phyloP scores from a whole-genome alignment of 768 basidiomycete species.

The Suillus clintonianus region DNA sequence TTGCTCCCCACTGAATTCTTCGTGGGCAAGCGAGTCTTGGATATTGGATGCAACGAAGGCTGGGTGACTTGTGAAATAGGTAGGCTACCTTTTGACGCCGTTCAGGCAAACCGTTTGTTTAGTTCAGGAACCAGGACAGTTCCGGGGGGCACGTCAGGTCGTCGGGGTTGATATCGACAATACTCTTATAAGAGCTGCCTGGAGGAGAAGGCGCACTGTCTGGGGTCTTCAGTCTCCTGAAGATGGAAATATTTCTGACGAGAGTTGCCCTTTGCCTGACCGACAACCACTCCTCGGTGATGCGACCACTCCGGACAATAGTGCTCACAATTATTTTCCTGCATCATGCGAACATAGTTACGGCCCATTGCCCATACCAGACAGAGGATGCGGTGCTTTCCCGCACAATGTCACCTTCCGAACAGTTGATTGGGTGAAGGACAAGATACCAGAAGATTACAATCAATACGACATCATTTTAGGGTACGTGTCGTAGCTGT shows the following conservation, averaged over 20 bases:
- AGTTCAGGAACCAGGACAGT: slow-evolving; percentile 52
- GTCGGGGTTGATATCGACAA: slow-evolving; percentile 87
- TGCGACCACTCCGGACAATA: slow-evolving; percentile 1
- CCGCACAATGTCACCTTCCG: slow-evolving; percentile 81
- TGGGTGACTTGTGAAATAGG: slow-evolving; percentile 88
- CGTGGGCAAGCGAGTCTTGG: slow-evolving; percentile 60
- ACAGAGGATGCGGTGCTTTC: slow-evolving; percentile 44
- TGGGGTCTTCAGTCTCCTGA: slow-evolving; percentile 65
- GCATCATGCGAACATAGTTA: slow-evolving; percentile 74
- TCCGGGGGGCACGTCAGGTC: slow-evolving; percentile 61
- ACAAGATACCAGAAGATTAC: slow-evolving; percentile 54
- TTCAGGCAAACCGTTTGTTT: neutral
- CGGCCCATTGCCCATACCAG: slow-evolving; percentile 71
- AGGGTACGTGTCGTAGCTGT: slow-evolving; percentile 52
- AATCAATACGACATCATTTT: slow-evolving; percentile 76
- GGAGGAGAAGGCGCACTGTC: slow-evolving; percentile 65
- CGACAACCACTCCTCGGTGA: slow-evolving; percentile 11
- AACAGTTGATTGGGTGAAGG: slow-evolving; percentile 71
- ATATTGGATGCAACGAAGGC: slow-evolving; percentile 88
- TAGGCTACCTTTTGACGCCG: slow-evolving; percentile 26
- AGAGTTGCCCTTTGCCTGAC: slow-evolving; percentile 4
- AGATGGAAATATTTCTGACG: neutral
- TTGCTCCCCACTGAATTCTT: slow-evolving; percentile 60
- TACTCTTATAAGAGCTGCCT: slow-evolving; percentile 70
- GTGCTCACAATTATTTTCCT: slow-evolving; percentile 63